A percentile compares a stretch with the other conserved stretches of the same genome.
These are phyloP conservation scores for Yamadazyma atmosphaerica DNA, from an alignment of 1,139 yeast genomes.

Conservation along the genomic window DNA sequence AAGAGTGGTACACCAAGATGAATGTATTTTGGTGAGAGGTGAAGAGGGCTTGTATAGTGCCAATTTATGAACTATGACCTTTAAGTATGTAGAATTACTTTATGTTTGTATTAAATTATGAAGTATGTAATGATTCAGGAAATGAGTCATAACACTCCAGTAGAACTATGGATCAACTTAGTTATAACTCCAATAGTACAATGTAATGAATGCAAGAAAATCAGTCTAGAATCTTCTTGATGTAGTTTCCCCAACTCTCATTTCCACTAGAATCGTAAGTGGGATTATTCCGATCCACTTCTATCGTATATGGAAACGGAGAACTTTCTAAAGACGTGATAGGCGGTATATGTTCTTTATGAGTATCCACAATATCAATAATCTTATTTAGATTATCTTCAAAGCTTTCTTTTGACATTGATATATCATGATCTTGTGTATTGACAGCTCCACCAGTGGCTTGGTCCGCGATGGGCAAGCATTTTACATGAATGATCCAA, in stretches of 20 bases:
- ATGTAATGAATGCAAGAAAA: too few relatives aligned
- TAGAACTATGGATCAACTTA: too few relatives aligned
- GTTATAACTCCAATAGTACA: too few relatives aligned
- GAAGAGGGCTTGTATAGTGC: conserved; percentile 50
- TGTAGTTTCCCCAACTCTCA: conserved; percentile 47
- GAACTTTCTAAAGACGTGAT: conserved; percentile 64
- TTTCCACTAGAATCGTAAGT: conserved; percentile 16
- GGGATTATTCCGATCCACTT: conserved; percentile 16
- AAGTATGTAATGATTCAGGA: too few relatives aligned
- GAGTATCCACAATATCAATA: conserved; percentile 49
- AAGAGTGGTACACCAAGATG: conserved; percentile 55
- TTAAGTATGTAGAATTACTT: too few relatives aligned
- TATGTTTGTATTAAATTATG: too few relatives aligned
- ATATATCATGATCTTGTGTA: conserved; percentile 18
- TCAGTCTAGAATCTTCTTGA: conserved; percentile 46
- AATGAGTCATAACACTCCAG: too few relatives aligned
- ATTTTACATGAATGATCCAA: conserved; percentile 41
- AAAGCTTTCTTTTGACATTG: conserved; percentile 36
- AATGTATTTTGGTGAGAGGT: conserved; percentile 72
- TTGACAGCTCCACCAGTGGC: conserved; percentile 2
- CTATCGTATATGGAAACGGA: conserved; percentile 63
- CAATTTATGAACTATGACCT: conserved; percentile 17
- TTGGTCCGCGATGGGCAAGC: conserved; percentile 36
- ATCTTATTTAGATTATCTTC: conserved; percentile 47
- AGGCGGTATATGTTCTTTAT: conserved; percentile 72